Conservation (phyloP, 169 alveolate species). For the Babesia ovata region DNA sequence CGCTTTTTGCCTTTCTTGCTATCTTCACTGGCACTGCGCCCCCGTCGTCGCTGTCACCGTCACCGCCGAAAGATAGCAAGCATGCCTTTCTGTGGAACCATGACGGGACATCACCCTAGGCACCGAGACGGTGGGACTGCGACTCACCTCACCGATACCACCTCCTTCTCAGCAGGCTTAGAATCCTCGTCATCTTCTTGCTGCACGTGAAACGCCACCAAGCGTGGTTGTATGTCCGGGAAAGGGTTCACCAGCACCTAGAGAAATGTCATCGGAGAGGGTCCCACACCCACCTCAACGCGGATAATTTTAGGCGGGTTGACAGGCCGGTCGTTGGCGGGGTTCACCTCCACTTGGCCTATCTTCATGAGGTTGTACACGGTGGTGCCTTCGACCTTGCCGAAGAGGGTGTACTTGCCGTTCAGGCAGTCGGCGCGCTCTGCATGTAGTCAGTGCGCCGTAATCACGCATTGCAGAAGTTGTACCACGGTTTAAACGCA, state of each 20-base stretch:
- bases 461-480: too few species aligned
- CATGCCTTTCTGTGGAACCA: slow-evolving; percentile 40
- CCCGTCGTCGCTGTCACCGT: slow-evolving; percentile 31
- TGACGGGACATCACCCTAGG: neutral
- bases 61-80: slow-evolving; percentile 65
- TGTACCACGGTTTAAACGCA: too few species aligned
- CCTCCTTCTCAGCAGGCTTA: neutral
- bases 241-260: slow-evolving; percentile 76
- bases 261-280: neutral
- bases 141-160: slow-evolving; percentile 26
- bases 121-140: neutral
- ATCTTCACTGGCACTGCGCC: neutral
- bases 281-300: slow-evolving; percentile 37
- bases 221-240: slow-evolving; percentile 73
- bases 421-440: slow-evolving; percentile 87
- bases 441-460: neutral
- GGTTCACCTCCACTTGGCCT: slow-evolving; percentile 71
- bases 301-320: slow-evolving; percentile 58
- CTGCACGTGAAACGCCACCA: slow-evolving; percentile 26
- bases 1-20: slow-evolving; percentile 34
- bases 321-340: slow-evolving; percentile 65
- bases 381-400: slow-evolving; percentile 84
- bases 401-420: slow-evolving; percentile 90
- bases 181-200: slow-evolving; percentile 28
- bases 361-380: slow-evolving; percentile 75